Evolutionary conservation across 1,284 basidiomycete genomes (phyloP), one percentile per base, ranked within the genome.

Genomic region (Naganishia sp.): DNA sequence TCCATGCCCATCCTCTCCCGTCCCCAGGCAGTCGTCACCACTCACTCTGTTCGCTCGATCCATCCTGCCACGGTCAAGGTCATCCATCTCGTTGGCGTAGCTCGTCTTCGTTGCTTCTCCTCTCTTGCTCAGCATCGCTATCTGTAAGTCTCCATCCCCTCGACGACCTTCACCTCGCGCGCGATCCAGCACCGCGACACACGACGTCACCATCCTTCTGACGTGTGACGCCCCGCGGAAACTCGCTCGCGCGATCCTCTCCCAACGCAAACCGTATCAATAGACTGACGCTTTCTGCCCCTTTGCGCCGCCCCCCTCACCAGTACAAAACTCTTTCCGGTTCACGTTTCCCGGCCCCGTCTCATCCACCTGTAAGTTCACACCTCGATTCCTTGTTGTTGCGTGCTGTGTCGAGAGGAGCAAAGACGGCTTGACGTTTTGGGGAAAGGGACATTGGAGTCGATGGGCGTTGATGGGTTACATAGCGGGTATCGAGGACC

Each of bases 1-100:
- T n/a, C n/a, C n/a, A n/a, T n/a, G 7, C 23, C 57, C 18, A 28
- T 31, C 45, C 9, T n/a, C 15, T 31, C 56, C 28, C 41, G 28
- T 25, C 35, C 35, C 4, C 55, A 45, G 55, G 55, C 55, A 58
- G 56, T 58, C 56, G 47, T 51, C 58, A 61, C 58, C 58, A 42
- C 42, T 45, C 42, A 46, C 42, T 1, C 67, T 66, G 2, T 69
- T 67, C 39, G 64, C 66, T 65, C 70, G 70, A 66, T 63, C 50
- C 41, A 67, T 64, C 35, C 18, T 47, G n/a, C n/a, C 23, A 7
- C n/a, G 45, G 2, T 28, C 54, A 17, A 10, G n/a, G n/a, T n/a
- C 15, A 23, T 11, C 39, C 39, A 3, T 45, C 13, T 4, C 11
- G 18, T 42, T 21, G 6, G 18, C 18, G 39, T 45, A 25, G 28